Percentiles rank a stretch among this genome's conserved stretches.
Conservation (phyloP, 129 eudicot species). For the Heracleum sosnowskyi region DNA sequence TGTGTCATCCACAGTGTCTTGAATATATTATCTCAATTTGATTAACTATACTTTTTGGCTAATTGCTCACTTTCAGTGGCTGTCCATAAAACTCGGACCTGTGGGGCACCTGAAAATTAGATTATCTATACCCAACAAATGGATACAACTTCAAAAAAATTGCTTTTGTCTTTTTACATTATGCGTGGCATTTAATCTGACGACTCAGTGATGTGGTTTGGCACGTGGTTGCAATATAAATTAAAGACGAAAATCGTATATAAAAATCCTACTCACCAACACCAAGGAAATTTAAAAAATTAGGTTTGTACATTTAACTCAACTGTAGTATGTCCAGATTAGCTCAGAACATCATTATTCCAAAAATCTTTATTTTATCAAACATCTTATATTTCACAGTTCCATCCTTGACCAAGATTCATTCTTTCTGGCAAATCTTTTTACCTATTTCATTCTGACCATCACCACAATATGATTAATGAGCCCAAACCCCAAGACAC, state of each 20-base stretch:
- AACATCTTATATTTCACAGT: neutral
- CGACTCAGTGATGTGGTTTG: neutral
- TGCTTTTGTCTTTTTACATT: neutral
- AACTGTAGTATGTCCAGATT: neutral
- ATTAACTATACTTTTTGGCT: neutral
- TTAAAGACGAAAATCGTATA: neutral
- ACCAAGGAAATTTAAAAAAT: neutral
- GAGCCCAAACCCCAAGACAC: conserved; percentile 14
- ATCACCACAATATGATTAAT: conserved; percentile 30
- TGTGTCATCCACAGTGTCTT: neutral
- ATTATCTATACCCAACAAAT: neutral
- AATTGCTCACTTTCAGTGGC: neutral
- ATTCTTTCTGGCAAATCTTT: conserved; percentile 65
- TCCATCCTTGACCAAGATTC: conserved; percentile 52
- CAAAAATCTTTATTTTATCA: neutral
- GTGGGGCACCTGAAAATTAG: neutral
- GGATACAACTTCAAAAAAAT: neutral
- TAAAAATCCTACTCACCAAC: neutral
- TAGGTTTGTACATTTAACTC: neutral
- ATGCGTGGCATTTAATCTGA: neutral
- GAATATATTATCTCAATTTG: neutral
- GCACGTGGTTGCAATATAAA: neutral
- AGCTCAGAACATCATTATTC: neutral
- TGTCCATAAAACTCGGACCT: neutral
- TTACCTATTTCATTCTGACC: conserved; percentile 56